Evolutionary conservation across 805 yeast genomes (phyloP).

Genomic region (Wickerhamiella slavikovae): DNA sequence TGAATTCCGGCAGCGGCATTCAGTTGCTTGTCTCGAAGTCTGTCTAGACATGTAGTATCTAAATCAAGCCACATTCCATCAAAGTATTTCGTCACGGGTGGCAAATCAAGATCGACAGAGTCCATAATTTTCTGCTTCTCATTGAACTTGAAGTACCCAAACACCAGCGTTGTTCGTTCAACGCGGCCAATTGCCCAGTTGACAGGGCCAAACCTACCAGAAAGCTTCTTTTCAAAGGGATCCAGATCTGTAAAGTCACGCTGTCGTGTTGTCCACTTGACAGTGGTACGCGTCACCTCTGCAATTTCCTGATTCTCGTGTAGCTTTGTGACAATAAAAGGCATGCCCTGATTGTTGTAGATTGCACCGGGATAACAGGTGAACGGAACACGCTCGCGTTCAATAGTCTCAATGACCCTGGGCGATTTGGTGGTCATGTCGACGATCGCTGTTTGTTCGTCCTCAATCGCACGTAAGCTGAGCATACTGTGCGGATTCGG

Average conservation of each 20-base stretch:
- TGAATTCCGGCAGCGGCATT: slow-evolving; percentile 85
- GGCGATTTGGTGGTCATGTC: slow-evolving; percentile 66
- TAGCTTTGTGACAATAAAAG: slow-evolving; percentile 71
- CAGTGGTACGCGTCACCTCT: slow-evolving; percentile 69
- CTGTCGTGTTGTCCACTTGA: slow-evolving; percentile 84
- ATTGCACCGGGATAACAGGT: slow-evolving; percentile 87
- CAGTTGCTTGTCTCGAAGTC: slow-evolving; percentile 34
- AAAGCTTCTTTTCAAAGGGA: too few relatives aligned
- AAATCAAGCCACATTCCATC: slow-evolving; percentile 89
- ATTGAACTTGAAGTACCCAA: slow-evolving; percentile 83
- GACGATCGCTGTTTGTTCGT: slow-evolving; percentile 68
- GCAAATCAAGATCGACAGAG: slow-evolving; percentile 79
- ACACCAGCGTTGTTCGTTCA: slow-evolving; percentile 52
- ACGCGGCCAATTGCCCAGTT: slow-evolving; percentile 47
- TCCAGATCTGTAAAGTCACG: slow-evolving; percentile 88
- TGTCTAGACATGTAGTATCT: slow-evolving; percentile 40
- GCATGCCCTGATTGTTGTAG: slow-evolving; percentile 80
- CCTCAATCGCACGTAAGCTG: slow-evolving; percentile 66
- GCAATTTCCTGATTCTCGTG: slow-evolving; percentile 65
- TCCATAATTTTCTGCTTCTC: slow-evolving; percentile 63
- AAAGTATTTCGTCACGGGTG: slow-evolving; percentile 48
- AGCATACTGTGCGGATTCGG: slow-evolving; percentile 73
- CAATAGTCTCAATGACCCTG: slow-evolving; percentile 65
- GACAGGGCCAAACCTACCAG: too few relatives aligned
- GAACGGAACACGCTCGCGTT: slow-evolving; percentile 72